Evolutionary conservation across 179 eudicot species (phyloP), one percentile per base, ranked within the genome.

Genomic region (Amaranthus tricolor): DNA sequence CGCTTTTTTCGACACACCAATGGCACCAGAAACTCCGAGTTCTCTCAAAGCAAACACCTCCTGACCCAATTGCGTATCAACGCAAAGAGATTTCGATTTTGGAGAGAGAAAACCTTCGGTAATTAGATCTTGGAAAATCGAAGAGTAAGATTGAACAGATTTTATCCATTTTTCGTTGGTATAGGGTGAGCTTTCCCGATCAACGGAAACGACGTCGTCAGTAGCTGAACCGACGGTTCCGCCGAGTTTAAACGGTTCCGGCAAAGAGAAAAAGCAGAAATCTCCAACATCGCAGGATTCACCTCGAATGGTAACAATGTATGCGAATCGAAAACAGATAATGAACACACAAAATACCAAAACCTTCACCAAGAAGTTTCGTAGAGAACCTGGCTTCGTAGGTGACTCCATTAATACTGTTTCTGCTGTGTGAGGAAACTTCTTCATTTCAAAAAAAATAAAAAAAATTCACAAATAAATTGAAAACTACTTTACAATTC

Each of bases 261-360:
- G 89, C 8, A 86, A 52, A 58, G 93, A 62, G 68, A 85, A 85
- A 90, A 91, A 91, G 76, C 96, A 93, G 85, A 89, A 89, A 68
- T 86, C 90, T 31, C 88, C 89, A 70, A 86, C 61, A 48, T 76
- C 84, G 48, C 89, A 85, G 24, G 89, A 76, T 61, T 87, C 96
- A 76, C 96, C 91, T 6, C 89, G 83, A 55, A 91, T 70, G 2
- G 90, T 86, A 24, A 93, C 86, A n/a, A 93, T 80, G 76, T 93
- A 93, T 14, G 94, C 98, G 44, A 93, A 93, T 49, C 96, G 87
- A 51, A 90, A 45, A 68, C 86, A 83, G 57, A 94, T 31, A 9
- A 87, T 60, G 69, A 92, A 52, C 19, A 94, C 89, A 55, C 87
- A 90, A 75, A 92, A 83, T 4, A 90, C 53, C 45, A 89, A 77